Conservation (phyloP, 2,329 filamentous ascomycete genomes). For the Teratosphaeria zuluensis region DNA sequence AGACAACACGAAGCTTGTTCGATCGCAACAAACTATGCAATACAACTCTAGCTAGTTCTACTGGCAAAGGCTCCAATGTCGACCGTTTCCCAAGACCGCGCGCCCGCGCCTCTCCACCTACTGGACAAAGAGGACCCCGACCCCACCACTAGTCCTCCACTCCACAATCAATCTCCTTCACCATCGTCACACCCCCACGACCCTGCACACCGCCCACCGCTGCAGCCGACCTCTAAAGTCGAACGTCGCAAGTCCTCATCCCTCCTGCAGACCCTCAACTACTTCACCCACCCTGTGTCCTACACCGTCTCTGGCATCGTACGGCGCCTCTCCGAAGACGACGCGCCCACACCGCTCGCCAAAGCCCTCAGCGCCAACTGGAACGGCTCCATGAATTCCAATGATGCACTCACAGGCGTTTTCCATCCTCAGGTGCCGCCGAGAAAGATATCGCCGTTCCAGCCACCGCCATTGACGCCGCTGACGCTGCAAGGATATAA, state of each 20-base stretch:
- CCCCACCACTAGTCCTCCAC: no score
- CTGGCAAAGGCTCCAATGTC: no score
- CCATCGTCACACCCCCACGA: neutral
- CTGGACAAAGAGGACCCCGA: no score
- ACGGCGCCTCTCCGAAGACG: constrained; percentile 38
- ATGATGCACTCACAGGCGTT: constrained; percentile 26
- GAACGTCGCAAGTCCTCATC: constrained; percentile 16
- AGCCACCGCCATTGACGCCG: constrained; percentile 80
- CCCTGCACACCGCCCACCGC: constrained; percentile 4
- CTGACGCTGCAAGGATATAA: constrained; percentile 60
- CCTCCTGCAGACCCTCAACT: constrained; percentile 26
- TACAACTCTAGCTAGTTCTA: no score
- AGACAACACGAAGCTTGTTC: no score
- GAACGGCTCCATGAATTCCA: constrained; percentile 27
- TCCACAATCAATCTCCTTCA: neutral
- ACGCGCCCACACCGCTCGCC: constrained; percentile 28
- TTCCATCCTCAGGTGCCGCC: constrained; percentile 41
- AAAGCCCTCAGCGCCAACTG: constrained; percentile 29
- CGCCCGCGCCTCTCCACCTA: no score
- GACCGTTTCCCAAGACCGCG: no score
- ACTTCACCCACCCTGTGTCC: constrained; percentile 41
- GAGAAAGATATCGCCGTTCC: constrained; percentile 62
- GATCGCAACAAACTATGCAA: no score
- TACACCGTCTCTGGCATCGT: constrained; percentile 40
- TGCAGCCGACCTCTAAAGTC: constrained; percentile 2